phyloP scores from a whole-genome alignment of 345 rosid species.

The Hibiscus mutabilis region DNA sequence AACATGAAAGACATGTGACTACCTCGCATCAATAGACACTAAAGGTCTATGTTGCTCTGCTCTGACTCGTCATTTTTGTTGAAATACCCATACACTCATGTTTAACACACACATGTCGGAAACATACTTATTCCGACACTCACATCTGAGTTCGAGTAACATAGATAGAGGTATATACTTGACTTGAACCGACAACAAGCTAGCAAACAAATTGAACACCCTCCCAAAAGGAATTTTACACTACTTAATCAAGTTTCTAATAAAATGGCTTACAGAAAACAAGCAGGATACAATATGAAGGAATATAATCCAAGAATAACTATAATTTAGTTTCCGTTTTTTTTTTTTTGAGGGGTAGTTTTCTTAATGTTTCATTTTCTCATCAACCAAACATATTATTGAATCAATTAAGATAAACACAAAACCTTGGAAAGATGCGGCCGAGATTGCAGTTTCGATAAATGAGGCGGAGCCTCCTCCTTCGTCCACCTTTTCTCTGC shows the following conservation, averaged over 20 bases:
- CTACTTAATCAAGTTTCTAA: not conserved
- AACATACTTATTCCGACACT: not conserved
- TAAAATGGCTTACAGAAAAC: not conserved
- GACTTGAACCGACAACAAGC: not conserved
- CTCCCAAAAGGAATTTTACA: not conserved
- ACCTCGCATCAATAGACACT: constrained; percentile 21
- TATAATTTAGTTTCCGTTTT: not conserved
- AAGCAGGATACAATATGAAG: not conserved
- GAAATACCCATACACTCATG: too few species aligned
- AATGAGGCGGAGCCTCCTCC: constrained; percentile 46
- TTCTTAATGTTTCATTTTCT: not conserved
- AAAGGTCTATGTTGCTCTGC: not conserved
- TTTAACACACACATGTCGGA: not conserved
- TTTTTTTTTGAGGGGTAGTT: not conserved
- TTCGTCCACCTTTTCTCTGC: constrained; percentile 43
- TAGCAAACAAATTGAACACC: not conserved
- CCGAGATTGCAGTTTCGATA: constrained; percentile 42
- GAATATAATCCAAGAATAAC: not conserved
- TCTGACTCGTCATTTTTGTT: not conserved
- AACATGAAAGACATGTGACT: constrained; percentile 67
- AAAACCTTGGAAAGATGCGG: constrained; percentile 43
- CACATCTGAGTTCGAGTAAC: not conserved
- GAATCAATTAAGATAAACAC: not conserved
- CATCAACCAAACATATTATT: constrained; percentile 5
- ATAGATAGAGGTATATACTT: not conserved